A percentile compares a stretch with the other conserved stretches of the same genome.
Conservation (phyloP, 2,329 filamentous ascomycete genomes). For the Exophiala dermatitidis region DNA sequence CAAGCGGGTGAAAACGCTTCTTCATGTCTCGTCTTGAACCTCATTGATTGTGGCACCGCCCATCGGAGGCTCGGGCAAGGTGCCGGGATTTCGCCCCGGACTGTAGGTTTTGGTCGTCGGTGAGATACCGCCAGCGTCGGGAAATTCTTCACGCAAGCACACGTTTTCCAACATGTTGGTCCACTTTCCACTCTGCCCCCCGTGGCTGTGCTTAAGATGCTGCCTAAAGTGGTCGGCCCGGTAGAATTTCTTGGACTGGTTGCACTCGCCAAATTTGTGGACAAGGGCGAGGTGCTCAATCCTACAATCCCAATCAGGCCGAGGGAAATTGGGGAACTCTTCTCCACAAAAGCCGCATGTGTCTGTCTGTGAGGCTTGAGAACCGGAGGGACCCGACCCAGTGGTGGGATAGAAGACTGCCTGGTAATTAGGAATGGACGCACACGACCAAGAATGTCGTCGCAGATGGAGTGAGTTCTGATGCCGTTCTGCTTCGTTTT, state of each 20-base stretch:
- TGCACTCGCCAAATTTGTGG: slow-evolving; percentile 97
- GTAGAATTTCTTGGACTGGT: slow-evolving; percentile 97
- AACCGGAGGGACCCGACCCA: slow-evolving; percentile 27
- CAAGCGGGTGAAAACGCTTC: not conserved
- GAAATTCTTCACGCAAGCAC: slow-evolving; percentile 84
- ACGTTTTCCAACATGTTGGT: slow-evolving; percentile 96
- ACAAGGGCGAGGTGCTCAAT: slow-evolving; percentile 80
- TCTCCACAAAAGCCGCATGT: slow-evolving; percentile 93
- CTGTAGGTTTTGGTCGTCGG: slow-evolving; percentile 21
- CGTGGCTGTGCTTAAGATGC: slow-evolving; percentile 95
- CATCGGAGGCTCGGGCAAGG: slow-evolving; percentile 18
- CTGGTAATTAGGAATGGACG: slow-evolving; percentile 66
- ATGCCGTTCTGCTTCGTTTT: slow-evolving; percentile 94
- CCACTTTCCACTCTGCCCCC: slow-evolving; percentile 95
- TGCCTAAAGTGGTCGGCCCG: slow-evolving; percentile 96
- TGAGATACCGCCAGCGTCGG: slow-evolving; percentile 17
- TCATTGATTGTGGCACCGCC: slow-evolving; percentile 23
- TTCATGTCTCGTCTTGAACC: slow-evolving; percentile 21
- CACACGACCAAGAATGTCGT: slow-evolving; percentile 94
- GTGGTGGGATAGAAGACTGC: slow-evolving; percentile 82
- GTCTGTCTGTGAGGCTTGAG: slow-evolving; percentile 47
- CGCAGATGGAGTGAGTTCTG: slow-evolving; percentile 91
- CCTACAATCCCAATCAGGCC: slow-evolving; percentile 80
- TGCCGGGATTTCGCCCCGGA: slow-evolving; percentile 18
- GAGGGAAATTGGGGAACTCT: slow-evolving; percentile 68